Evolutionary conservation across 2,329 filamentous ascomycete genomes (phyloP), one percentile per base, ranked within the genome.

Genomic region (Erysiphe neolycopersici): DNA sequence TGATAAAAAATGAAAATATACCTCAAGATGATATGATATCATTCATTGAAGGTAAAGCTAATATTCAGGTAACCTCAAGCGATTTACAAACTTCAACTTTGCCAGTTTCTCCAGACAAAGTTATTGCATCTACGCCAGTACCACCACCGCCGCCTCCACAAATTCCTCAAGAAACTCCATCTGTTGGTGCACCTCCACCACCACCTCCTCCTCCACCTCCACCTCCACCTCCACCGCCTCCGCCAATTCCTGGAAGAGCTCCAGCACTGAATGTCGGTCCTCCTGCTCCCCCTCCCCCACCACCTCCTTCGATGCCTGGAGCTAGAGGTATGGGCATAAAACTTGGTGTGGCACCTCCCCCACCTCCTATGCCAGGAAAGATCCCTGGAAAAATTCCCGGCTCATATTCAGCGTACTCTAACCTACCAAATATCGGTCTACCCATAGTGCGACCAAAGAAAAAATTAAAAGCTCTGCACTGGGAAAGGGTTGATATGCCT

Each of bases 401-500:
- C 41, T 71, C 76, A 49, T 66, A 72, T 50, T 65, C 68, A 32
- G 35, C 53, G 30, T 69, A 71, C 47, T 61, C 64, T 17, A 58
- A 67, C 5, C 56, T 67, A 13, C 62, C 73, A 18, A 69, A 72
- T 8, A 66, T 82, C 51, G 73, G 77, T 38, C 62, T 92, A 53
- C 77, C 82, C 32, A 79, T 84, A 47, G 81, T 84, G 43, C 69
- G 87, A 52, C 84, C 89, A 18, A 95, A 94, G 71, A 95, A 93
- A 74, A 98, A 95, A 68, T 82, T 98, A 60, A 98, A 98, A 73
- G 87, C 87, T 46, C 69, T 98, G 52, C 89, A 98, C 64, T 95
- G 89, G 87, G 89, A 98, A 62, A 95, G 95, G 66, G 83, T 98
- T 44, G 89, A 98, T 60, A 72, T 80, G 43, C 81, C 84, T 18